A percentile compares a stretch with the other conserved stretches of the same genome.
These are phyloP conservation scores for Paramecium sexaurelia DNA, from an alignment of 73 alveolate species.

Conservation along the genomic window DNA sequence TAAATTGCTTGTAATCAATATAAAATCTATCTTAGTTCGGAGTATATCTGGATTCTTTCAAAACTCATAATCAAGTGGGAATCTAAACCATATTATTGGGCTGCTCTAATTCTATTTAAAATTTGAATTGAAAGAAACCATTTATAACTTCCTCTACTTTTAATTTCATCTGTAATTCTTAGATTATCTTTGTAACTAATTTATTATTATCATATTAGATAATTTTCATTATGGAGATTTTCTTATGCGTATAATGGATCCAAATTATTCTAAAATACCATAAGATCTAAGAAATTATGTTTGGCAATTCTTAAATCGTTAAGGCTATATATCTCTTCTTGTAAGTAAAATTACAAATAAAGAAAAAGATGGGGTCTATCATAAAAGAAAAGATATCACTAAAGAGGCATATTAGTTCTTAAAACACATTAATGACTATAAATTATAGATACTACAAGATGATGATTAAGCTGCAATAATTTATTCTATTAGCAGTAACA, in stretches of 20 bases:
- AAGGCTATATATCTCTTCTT: not conserved
- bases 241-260: not conserved
- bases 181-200: not conserved
- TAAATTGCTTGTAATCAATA: not conserved
- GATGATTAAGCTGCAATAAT: not conserved
- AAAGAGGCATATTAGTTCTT: constrained; percentile 1
- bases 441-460: not conserved
- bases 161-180: not conserved
- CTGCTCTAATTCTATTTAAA: not conserved
- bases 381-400: not conserved
- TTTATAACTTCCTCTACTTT: not conserved
- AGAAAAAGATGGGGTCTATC: not conserved
- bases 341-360: not conserved
- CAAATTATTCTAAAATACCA: not conserved
- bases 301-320: not conserved
- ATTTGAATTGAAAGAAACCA: not conserved
- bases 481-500: not conserved
- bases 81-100: not conserved
- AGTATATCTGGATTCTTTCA: constrained; percentile 13
- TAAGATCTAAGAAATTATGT: not conserved
- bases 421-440: not conserved
- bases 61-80: not conserved
- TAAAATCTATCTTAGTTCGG: not conserved
- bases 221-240: not conserved
- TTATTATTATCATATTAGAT: not conserved